Percentiles rank a stretch among this genome's conserved stretches.
phyloP scores from a whole-genome alignment of 768 basidiomycete genomes.

The Rhizopogon roseolus region DNA sequence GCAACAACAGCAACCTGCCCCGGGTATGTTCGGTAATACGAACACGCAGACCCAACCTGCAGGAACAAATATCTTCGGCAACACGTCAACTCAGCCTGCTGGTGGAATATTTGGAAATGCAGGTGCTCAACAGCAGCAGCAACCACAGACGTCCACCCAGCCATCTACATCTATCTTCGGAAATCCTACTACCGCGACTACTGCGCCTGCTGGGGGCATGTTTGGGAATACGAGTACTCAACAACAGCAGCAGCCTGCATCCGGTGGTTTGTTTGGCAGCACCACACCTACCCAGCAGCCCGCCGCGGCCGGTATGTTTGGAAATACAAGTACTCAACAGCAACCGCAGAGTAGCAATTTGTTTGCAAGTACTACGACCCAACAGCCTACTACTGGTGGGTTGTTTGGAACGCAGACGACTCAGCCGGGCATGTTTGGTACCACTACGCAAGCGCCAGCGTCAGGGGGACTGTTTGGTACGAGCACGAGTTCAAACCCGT shows the following conservation, averaged over 20 bases:
- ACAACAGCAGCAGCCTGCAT: background rate
- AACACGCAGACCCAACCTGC: background rate
- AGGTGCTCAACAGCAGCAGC: conserved; percentile 10
- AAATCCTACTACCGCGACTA: background rate
- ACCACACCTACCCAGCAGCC: conserved; percentile 9
- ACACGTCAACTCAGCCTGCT: conserved; percentile 9
- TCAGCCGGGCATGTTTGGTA: conserved; percentile 11
- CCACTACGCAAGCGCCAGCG: conserved; percentile 10
- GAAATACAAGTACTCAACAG: conserved; percentile 14
- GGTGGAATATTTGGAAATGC: conserved; percentile 15
- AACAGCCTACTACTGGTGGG: conserved; percentile 12
- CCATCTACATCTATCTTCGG: conserved; percentile 11
- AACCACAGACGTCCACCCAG: background rate
- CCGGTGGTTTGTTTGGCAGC: conserved; percentile 17
- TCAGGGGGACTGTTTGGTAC: conserved; percentile 27
- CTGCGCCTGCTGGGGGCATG: no score
- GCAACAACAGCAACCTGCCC: conserved; percentile 16
- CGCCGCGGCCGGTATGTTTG: conserved; percentile 15
- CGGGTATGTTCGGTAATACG: conserved; percentile 21
- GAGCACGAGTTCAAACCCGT: conserved; percentile 18
- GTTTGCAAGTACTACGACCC: conserved; percentile 15
- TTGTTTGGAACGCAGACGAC: conserved; percentile 10
- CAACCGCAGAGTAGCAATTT: conserved; percentile 20
- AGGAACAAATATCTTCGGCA: conserved; percentile 17
- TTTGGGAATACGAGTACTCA: background rate